Evolutionary conservation across 1,139 yeast genomes (phyloP).

Genomic region (Geotrichum cucujoidarum): DNA sequence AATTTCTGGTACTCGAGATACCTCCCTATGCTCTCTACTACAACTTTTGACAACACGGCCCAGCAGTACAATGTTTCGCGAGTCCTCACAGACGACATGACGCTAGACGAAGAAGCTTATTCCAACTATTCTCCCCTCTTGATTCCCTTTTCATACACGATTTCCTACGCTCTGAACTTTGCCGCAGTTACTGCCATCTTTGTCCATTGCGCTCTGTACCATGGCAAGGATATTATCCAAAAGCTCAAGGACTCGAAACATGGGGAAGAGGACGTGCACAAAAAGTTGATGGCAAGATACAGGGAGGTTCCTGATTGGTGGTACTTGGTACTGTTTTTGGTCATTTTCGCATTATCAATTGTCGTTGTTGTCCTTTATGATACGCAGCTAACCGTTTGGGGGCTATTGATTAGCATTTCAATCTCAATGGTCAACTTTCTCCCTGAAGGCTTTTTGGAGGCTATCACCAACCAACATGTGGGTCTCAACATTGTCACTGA

Average conservation of each 20-base stretch:
- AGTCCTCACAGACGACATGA: constrained; percentile 42
- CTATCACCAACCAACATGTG: constrained; percentile 44
- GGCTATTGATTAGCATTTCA: constrained; percentile 44
- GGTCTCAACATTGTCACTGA: constrained; percentile 50
- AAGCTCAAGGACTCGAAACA: constrained; percentile 16
- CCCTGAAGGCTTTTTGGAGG: constrained; percentile 45
- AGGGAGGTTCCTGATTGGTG: constrained; percentile 46
- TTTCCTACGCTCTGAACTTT: constrained; percentile 35
- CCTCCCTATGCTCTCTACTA: constrained; percentile 43
- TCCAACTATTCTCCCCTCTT: constrained; percentile 46
- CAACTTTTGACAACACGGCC: constrained; percentile 41
- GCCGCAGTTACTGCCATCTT: constrained; percentile 51
- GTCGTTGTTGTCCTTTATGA: constrained; percentile 39
- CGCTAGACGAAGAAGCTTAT: constrained; percentile 36
- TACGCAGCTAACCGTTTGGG: constrained; percentile 46
- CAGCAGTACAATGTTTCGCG: constrained; percentile 38
- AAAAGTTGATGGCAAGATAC: constrained; percentile 47
- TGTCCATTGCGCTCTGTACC: constrained; percentile 45
- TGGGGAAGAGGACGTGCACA: constrained; percentile 34
- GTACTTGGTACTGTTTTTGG: constrained; percentile 18
- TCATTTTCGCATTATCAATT: constrained; percentile 44
- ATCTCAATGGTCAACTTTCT: constrained; percentile 45
- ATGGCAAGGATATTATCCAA: constrained; percentile 41
- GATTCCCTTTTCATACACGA: constrained; percentile 47
- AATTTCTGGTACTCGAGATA: constrained; percentile 45